Evolutionary conservation across 768 basidiomycete species (phyloP), one percentile per base, ranked within the genome.

Genomic region (Russula emetica): DNA sequence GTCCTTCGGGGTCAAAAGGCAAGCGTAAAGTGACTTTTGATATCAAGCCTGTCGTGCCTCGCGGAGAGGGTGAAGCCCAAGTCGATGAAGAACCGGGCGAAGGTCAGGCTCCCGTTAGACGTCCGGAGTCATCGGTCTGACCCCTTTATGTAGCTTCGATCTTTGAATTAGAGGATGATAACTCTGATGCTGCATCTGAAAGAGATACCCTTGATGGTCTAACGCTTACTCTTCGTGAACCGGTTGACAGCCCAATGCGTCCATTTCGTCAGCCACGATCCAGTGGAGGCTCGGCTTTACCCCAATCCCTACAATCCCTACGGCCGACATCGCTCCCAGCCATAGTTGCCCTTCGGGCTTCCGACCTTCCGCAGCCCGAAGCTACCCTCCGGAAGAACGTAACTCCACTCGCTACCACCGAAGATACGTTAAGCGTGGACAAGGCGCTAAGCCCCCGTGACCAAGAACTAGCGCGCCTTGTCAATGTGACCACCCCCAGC

Each of bases 21-120:
- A 88, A 85, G 73, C 78, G 83, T 64, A 88, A 84, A 72, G 86
- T 91, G 34, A 88, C 86, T 10, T 91, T 91, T 69, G 82, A 90
- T 66, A 81, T 87, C 55, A 77, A 85, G 70, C 82, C 85, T 24
- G 83, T 78, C 44, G 79, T 81, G 13, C 74, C 79, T 62, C 72
- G 22, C 75, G 74, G 61, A 70, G 71, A 49, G 73, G 72, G 45
- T 74, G 76, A 60, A 55, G 42, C 34, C 42, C 26, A 38, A 30
- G 32, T 20, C 53, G 53, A 44, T 61, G 32, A 60, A 61, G n/a
- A 34, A 58, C 13, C 54, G 55, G 30, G 79, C 77, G 85, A 83
- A 66, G 63, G 76, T 73, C 62, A 47, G 60, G 11, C 45, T 52
- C 34, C 2, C 55, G 44, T 66, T 58, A 58, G 11, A 59, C 42